Percentiles rank a stretch among this genome's conserved stretches.
These are phyloP conservation scores for Tephrocybe rancida DNA, from an alignment of 768 basidiomycete genomes.

Conservation along the genomic window DNA sequence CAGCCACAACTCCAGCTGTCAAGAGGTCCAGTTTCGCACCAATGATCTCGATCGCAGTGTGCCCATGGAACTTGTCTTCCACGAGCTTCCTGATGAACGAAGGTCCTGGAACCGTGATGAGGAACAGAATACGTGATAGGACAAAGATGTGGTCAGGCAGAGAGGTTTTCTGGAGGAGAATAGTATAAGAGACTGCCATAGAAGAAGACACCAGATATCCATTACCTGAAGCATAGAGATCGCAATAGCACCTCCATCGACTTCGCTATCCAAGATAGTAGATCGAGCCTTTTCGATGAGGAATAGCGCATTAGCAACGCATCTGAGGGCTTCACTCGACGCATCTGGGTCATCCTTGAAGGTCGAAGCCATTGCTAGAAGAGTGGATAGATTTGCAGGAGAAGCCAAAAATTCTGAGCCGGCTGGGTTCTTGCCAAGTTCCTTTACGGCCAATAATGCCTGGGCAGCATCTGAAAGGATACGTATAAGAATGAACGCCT, in stretches of 20 bases:
- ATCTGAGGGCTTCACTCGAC: slow-evolving; percentile 70
- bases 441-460: slow-evolving; percentile 74
- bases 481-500: not conserved
- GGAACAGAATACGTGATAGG: slow-evolving; percentile 74
- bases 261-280: slow-evolving; percentile 56
- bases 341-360: slow-evolving; percentile 64
- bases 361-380: slow-evolving; percentile 52
- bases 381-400: slow-evolving; percentile 53
- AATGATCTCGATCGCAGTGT: slow-evolving; percentile 65
- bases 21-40: slow-evolving; percentile 62
- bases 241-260: slow-evolving; percentile 63
- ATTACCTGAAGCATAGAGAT: slow-evolving; percentile 61
- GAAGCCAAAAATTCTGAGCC: slow-evolving; percentile 66
- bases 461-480: slow-evolving; percentile 58
- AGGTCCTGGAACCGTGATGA: slow-evolving; percentile 59
- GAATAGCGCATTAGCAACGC: slow-evolving; percentile 78
- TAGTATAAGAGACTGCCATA: slow-evolving; percentile 9
- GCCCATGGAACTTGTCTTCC: slow-evolving; percentile 60
- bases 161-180: slow-evolving; percentile 55
- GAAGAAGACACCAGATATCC: not conserved
- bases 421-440: slow-evolving; percentile 68
- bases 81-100: slow-evolving; percentile 61
- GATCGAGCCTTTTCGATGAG: slow-evolving; percentile 64
- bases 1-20: slow-evolving; percentile 46
- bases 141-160: slow-evolving; percentile 71